These are phyloP conservation scores for Apophysomyces trapeziformis DNA, from an alignment of 371 early-diverging fungal genomes.

Conservation along the genomic window DNA sequence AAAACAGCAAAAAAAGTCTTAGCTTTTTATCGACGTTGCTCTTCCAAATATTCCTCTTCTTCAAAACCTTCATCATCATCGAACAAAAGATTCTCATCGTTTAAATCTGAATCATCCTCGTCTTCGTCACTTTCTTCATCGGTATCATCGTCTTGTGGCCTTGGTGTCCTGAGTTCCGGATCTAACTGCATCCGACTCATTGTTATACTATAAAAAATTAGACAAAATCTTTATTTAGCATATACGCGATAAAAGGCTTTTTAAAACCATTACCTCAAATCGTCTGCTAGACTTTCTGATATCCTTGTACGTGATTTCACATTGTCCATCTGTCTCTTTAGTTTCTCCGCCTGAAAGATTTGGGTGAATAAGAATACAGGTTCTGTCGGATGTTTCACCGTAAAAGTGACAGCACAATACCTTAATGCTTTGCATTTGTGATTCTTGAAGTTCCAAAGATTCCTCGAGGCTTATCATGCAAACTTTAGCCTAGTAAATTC, in stretches of 20 bases:
- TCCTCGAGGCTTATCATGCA: constrained; percentile 46
- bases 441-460: constrained; percentile 40
- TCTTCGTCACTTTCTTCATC: constrained; percentile 25
- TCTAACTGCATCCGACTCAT: constrained; percentile 35
- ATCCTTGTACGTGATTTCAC: constrained; percentile 11
- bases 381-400: neutral
- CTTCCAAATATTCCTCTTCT: constrained; percentile 27
- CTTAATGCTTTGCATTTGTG: constrained; percentile 37
- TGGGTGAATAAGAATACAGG: no score
- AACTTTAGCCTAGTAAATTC: constrained; percentile 10
- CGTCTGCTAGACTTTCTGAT: constrained; percentile 40
- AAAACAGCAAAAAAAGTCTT: no score
- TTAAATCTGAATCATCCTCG: constrained; percentile 13
- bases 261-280: constrained; percentile 26
- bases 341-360: constrained; percentile 26
- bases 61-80: constrained; percentile 49
- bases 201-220: constrained; percentile 16
- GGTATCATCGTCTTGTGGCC: constrained; percentile 38
- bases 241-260: neutral
- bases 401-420: constrained; percentile 2
- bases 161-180: constrained; percentile 34
- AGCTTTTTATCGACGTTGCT: constrained; percentile 9
- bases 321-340: constrained; percentile 31
- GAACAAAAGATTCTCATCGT: constrained; percentile 28
- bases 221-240: no score